These are phyloP conservation scores for Fusarium domesticum DNA, from an alignment of 2,329 filamentous ascomycete genomes.

Conservation along the genomic window DNA sequence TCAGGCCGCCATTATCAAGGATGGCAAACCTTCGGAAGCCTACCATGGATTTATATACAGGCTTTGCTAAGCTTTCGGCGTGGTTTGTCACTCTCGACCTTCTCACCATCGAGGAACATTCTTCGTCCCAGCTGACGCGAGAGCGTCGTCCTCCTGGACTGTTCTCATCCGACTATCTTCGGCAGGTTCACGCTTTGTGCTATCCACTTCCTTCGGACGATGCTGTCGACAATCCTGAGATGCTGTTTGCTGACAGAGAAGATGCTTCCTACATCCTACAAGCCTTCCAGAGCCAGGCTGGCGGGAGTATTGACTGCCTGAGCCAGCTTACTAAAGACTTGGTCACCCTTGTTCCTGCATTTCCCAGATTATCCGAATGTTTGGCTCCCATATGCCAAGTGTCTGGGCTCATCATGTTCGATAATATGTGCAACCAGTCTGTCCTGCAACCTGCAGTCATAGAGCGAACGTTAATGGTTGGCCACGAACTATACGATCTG, in stretches of 20 bases:
- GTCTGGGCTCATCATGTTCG: slow-evolving; percentile 33
- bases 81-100: slow-evolving; percentile 51
- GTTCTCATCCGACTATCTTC: slow-evolving; percentile 40
- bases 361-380: slow-evolving; percentile 47
- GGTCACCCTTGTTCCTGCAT: slow-evolving; percentile 39
- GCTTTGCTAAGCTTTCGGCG: slow-evolving; percentile 49
- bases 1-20: slow-evolving; percentile 27
- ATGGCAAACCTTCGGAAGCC: slow-evolving; percentile 31
- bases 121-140: slow-evolving; percentile 5
- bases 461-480: slow-evolving; percentile 37
- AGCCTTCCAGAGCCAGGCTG: slow-evolving; percentile 41
- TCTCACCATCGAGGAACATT: slow-evolving; percentile 18
- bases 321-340: slow-evolving; percentile 42
- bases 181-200: slow-evolving; percentile 38
- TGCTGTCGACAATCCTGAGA: slow-evolving; percentile 12
- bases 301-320: slow-evolving; percentile 44
- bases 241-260: slow-evolving; percentile 16
- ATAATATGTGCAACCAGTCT: slow-evolving; percentile 26
- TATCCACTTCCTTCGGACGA: slow-evolving; percentile 13
- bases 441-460: slow-evolving; percentile 19
- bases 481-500: slow-evolving; percentile 43
- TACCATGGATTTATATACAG: slow-evolving; percentile 35
- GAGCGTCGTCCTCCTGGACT: slow-evolving; percentile 24
- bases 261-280: slow-evolving; percentile 39
- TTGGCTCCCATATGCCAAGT: slow-evolving; percentile 39